phyloP scores from a whole-genome alignment of 352 stramenopile species.

The Globisporangium echinulatum region DNA sequence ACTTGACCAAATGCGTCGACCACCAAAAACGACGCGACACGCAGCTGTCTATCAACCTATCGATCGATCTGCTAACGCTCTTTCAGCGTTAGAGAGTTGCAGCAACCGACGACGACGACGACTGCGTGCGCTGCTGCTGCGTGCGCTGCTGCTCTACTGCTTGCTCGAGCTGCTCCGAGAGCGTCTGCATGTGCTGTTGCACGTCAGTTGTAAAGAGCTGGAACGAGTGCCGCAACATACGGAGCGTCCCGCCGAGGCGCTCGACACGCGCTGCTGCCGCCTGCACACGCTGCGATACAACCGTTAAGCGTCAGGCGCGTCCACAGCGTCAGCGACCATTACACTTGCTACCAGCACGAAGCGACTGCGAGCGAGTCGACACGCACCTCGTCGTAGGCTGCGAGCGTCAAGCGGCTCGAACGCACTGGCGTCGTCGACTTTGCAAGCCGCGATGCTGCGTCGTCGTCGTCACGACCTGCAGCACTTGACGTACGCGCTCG shows the following conservation, averaged over 20 bases:
- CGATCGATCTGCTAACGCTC: background rate
- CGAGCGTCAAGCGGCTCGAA: background rate
- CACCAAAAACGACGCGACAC: too few species aligned
- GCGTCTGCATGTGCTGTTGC: slow-evolving; percentile 39
- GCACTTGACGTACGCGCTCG: background rate
- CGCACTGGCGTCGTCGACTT: background rate
- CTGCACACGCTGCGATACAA: slow-evolving; percentile 19
- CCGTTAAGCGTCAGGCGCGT: too few species aligned
- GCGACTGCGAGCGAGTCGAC: too few species aligned
- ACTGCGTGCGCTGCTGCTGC: background rate
- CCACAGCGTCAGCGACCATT: too few species aligned
- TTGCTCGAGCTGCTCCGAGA: slow-evolving; percentile 46
- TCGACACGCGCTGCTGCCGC: slow-evolving; percentile 30
- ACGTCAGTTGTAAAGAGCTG: slow-evolving; percentile 47
- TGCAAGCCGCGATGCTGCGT: background rate
- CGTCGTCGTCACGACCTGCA: background rate
- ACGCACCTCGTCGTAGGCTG: background rate
- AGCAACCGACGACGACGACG: background rate
- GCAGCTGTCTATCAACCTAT: background rate
- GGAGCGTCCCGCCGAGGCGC: slow-evolving; percentile 26
- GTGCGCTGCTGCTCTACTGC: background rate
- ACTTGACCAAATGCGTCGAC: too few species aligned
- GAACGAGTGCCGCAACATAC: slow-evolving; percentile 47
- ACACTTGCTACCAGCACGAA: too few species aligned
- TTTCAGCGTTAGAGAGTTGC: background rate